Evolutionary conservation across 768 basidiomycete genomes (phyloP).

Genomic region (Termitomyces heimii): DNA sequence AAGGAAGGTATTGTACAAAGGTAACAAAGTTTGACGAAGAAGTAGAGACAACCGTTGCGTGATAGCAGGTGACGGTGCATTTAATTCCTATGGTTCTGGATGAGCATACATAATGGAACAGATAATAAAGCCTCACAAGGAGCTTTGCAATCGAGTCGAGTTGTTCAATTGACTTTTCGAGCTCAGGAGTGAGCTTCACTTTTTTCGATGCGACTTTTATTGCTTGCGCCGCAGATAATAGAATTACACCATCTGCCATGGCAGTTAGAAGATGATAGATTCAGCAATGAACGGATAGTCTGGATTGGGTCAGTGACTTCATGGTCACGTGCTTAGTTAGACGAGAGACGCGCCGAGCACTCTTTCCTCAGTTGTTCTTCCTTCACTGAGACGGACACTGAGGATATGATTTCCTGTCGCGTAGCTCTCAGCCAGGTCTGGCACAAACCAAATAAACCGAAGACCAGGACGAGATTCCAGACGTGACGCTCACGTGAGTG

Average conservation of each 20-base stretch:
- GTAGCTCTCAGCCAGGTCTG: too few species aligned
- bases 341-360: too few species aligned
- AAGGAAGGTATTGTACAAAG: conserved; percentile 36
- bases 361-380: too few species aligned
- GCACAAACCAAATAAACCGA: too few species aligned
- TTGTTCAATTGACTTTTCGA: conserved; percentile 30
- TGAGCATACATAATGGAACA: background rate
- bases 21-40: conserved; percentile 36
- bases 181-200: conserved; percentile 19
- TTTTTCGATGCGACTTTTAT: conserved; percentile 25
- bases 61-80: conserved; percentile 28
- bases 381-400: too few species aligned
- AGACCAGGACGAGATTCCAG: too few species aligned
- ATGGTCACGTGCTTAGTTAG: too few species aligned
- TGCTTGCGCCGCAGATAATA: conserved; percentile 23
- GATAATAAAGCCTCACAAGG: conserved; percentile 27
- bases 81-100: conserved; percentile 29
- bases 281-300: background rate
- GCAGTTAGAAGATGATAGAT: background rate
- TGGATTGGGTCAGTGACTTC: too few species aligned
- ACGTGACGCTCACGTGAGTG: background rate
- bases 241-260: conserved; percentile 11
- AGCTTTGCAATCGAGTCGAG: conserved; percentile 36
- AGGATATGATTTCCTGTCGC: too few species aligned
- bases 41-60: conserved; percentile 31